Conservation (phyloP, 495 filamentous ascomycete genomes). For the Hyaloscypha finlandica region DNA sequence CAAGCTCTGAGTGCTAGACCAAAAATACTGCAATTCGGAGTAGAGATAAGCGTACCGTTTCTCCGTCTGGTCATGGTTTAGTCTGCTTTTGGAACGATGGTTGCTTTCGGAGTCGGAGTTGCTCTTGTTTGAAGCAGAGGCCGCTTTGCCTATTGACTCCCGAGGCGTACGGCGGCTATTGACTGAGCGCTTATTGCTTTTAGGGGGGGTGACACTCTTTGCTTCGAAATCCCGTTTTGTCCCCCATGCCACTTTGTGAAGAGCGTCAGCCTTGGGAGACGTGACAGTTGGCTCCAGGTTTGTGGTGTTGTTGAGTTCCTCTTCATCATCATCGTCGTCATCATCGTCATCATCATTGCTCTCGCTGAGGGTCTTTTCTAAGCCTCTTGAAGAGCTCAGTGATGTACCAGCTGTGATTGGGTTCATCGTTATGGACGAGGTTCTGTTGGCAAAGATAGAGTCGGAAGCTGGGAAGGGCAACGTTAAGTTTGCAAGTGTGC, state of each 20-base stretch:
- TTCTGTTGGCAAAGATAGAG: neutral
- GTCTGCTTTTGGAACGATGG: neutral
- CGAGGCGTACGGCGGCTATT: neutral
- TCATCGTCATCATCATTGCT: neutral
- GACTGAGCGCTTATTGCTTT: neutral
- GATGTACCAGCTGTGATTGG: neutral
- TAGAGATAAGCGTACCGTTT: conserved; percentile 25
- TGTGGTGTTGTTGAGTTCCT: neutral
- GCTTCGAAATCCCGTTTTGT: neutral
- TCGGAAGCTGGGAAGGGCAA: neutral
- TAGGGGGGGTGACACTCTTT: neutral
- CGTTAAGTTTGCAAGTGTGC: neutral
- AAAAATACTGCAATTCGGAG: no score
- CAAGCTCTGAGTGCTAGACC: no score
- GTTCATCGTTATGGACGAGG: neutral
- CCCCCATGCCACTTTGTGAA: neutral
- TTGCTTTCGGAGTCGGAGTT: neutral
- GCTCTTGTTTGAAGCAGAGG: neutral
- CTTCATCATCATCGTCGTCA: neutral
- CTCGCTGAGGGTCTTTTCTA: neutral
- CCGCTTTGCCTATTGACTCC: neutral
- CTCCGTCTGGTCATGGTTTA: conserved; percentile 46
- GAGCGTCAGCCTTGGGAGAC: neutral
- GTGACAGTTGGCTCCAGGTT: neutral
- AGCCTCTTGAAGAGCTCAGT: neutral